phyloP scores from a whole-genome alignment of 768 basidiomycete species.

The Lepiota venenata region DNA sequence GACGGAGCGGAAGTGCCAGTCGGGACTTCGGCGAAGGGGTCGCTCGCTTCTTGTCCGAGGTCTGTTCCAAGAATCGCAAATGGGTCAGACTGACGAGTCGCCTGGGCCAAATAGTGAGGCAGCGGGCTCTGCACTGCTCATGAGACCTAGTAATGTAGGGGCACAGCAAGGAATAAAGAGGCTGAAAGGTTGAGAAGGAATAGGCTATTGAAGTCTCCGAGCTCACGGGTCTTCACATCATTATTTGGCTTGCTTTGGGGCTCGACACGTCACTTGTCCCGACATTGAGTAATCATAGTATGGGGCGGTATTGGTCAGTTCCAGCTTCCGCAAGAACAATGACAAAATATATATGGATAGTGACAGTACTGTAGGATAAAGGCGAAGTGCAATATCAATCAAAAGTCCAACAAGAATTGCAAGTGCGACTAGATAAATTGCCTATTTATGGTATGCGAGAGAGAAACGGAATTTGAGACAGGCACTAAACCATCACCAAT shows the following conservation, averaged over 20 bases:
- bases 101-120: conserved; percentile 76
- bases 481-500: background rate
- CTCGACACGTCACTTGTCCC: conserved; percentile 10
- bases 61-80: conserved; percentile 56
- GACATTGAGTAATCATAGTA: conserved; percentile 4
- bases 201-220: background rate
- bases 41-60: conserved; percentile 1
- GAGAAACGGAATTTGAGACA: background rate
- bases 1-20: background rate
- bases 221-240: background rate
- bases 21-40: conserved; percentile 5
- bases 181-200: background rate
- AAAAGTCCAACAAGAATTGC: conserved; percentile 3
- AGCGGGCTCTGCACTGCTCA: conserved; percentile 73
- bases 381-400: background rate
- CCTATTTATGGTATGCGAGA: background rate
- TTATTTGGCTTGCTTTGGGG: conserved; percentile 18
- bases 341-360: background rate
- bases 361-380: background rate
- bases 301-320: background rate
- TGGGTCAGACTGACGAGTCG: conserved; percentile 57
- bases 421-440: background rate
- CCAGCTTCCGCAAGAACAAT: background rate
- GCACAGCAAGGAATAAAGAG: background rate
- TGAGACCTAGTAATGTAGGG: conserved; percentile 21